phyloP scores from a whole-genome alignment of 2,329 filamentous ascomycete genomes.

The Cercospora sp. region DNA sequence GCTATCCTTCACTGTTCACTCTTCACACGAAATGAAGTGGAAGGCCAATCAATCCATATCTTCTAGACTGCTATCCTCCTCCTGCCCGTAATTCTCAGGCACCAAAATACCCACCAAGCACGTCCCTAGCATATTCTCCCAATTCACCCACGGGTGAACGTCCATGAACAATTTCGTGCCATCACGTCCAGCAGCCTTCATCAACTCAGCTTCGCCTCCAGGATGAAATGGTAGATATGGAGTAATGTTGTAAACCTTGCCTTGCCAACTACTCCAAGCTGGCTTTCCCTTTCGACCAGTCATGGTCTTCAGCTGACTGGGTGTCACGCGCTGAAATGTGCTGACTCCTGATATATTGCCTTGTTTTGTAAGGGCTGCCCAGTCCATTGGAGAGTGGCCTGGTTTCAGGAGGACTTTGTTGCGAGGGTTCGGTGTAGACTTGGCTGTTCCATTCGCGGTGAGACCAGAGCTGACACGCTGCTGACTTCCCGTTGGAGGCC shows the following conservation, averaged over 20 bases:
- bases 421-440: constrained; percentile 45
- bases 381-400: constrained; percentile 92
- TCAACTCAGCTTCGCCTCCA: constrained; percentile 77
- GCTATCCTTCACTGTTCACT: background rate
- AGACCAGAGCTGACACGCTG: constrained; percentile 41
- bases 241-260: constrained; percentile 90
- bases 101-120: constrained; percentile 64
- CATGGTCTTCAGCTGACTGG: constrained; percentile 72
- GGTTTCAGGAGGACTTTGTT: constrained; percentile 79
- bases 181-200: constrained; percentile 75
- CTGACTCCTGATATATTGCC: constrained; percentile 50
- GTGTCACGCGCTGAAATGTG: constrained; percentile 71
- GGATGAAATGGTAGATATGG: constrained; percentile 91
- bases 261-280: constrained; percentile 86
- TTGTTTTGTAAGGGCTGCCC: constrained; percentile 76
- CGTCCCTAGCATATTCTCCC: constrained; percentile 64
- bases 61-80: constrained; percentile 46
- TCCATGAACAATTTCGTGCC: constrained; percentile 63
- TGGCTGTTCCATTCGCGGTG: constrained; percentile 34
- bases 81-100: constrained; percentile 50
- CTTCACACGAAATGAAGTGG: background rate
- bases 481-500: constrained; percentile 42
- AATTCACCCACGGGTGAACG: constrained; percentile 67
- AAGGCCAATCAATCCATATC: constrained; percentile 58
- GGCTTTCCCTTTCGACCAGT: constrained; percentile 79